phyloP scores from a whole-genome alignment of 78 protist genomes.

The Acrasis kona region DNA sequence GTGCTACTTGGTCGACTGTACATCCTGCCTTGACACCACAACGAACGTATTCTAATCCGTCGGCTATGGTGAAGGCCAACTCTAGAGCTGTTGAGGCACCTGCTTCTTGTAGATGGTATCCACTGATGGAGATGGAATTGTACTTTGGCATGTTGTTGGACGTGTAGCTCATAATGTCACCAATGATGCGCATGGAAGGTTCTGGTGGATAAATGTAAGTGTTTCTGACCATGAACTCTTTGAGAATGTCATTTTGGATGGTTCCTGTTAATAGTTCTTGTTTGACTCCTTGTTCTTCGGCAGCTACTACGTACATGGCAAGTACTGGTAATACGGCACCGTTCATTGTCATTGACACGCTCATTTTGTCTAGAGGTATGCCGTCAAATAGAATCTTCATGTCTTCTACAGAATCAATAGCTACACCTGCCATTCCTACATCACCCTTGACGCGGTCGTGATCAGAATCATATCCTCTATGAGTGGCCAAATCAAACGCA shows the following conservation, averaged over 20 bases:
- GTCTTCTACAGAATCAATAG: conserved; percentile 90
- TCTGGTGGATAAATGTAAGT: conserved; percentile 95
- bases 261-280: conserved; percentile 83
- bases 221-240: conserved; percentile 90
- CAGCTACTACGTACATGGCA: conserved; percentile 90
- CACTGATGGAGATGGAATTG: conserved; percentile 92
- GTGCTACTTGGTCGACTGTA: conserved; percentile 85
- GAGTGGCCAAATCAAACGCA: conserved; percentile 97
- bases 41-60: conserved; percentile 81
- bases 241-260: conserved; percentile 95
- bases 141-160: conserved; percentile 85
- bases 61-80: conserved; percentile 94
- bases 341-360: conserved; percentile 97
- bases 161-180: conserved; percentile 89
- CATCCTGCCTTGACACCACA: conserved; percentile 40
- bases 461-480: conserved; percentile 95
- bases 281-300: conserved; percentile 77
- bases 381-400: conserved; percentile 70
- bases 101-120: conserved; percentile 97
- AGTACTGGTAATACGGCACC: conserved; percentile 96
- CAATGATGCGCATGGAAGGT: conserved; percentile 85
- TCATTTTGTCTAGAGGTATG: conserved; percentile 75
- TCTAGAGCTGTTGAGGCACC: conserved; percentile 90
- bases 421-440: conserved; percentile 99
- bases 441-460: conserved; percentile 87